Conservation (phyloP, 306 rosid species). For the Cyamopsis tetragonoloba region DNA sequence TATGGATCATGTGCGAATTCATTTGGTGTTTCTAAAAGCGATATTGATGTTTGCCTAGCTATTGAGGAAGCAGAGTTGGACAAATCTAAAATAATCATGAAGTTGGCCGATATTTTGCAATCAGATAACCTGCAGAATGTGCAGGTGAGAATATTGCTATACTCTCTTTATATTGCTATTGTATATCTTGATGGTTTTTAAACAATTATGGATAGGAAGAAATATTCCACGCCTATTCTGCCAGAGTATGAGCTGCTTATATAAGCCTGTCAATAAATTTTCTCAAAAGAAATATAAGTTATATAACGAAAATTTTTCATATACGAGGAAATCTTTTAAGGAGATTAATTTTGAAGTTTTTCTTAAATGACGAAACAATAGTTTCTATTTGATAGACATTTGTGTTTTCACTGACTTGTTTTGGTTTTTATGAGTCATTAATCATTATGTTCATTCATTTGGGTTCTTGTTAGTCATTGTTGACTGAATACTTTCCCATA, state of each 20-base stretch:
- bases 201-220: not conserved
- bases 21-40: conserved; percentile 89
- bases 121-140: conserved; percentile 85
- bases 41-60: conserved; percentile 89
- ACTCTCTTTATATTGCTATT: conserved; percentile 10
- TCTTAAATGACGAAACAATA: not conserved
- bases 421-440: too few species aligned
- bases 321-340: not conserved
- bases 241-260: not conserved
- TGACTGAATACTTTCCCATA: not conserved
- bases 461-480: not conserved
- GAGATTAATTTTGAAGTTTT: not conserved
- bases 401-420: not conserved
- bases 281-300: conserved; percentile 5
- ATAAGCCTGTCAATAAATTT: not conserved
- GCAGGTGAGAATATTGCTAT: conserved; percentile 57
- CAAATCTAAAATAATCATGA: conserved; percentile 71
- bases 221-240: not conserved
- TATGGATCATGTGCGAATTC: conserved; percentile 98
- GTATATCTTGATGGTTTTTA: not conserved
- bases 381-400: not conserved
- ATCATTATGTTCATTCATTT: too few species aligned
- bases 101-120: conserved; percentile 79
- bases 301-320: not conserved
- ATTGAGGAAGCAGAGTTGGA: conserved; percentile 61